These are phyloP conservation scores for Russula sp. DNA, from an alignment of 768 basidiomycete genomes.

Conservation along the genomic window DNA sequence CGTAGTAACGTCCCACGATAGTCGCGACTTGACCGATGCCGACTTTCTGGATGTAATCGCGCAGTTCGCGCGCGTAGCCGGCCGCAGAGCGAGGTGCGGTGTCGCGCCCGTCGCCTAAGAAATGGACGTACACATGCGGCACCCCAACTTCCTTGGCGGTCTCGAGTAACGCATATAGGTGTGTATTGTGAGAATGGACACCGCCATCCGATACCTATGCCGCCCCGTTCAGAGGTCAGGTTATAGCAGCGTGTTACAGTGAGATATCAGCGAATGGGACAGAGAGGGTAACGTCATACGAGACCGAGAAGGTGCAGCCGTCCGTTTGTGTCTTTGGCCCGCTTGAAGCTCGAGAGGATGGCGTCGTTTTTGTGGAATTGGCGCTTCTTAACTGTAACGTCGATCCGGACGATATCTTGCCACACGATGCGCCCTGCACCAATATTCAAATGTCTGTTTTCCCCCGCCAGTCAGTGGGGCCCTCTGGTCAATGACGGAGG, in stretches of 20 bases:
- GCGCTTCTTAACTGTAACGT: constrained; percentile 84
- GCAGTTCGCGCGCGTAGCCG: constrained; percentile 72
- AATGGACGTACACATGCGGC: constrained; percentile 87
- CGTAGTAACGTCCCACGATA: constrained; percentile 88
- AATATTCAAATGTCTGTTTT: constrained; percentile 83
- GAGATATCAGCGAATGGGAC: constrained; percentile 11
- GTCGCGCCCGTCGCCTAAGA: constrained; percentile 92
- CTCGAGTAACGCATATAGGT: constrained; percentile 87
- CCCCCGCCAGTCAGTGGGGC: constrained; percentile 13
- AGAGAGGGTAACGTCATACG: constrained; percentile 41
- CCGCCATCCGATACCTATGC: constrained; percentile 86
- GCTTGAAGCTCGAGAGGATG: constrained; percentile 71
- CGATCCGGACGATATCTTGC: constrained; percentile 97
- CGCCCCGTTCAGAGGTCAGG: background rate
- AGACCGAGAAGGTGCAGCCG: constrained; percentile 87
- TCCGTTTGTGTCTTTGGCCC: constrained; percentile 78
- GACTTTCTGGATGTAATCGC: constrained; percentile 74
- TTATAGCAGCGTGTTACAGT: background rate
- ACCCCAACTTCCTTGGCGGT: constrained; percentile 84
- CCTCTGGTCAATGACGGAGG: constrained; percentile 3
- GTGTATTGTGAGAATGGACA: constrained; percentile 93
- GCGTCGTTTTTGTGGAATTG: constrained; percentile 76
- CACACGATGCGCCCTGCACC: constrained; percentile 94
- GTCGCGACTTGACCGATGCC: constrained; percentile 80
- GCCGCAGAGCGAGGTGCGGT: constrained; percentile 84